A percentile compares a stretch with the other conserved stretches of the same genome.
Conservation (phyloP, 2,329 filamentous ascomycete genomes). For the Pleurostoma richardsiae region DNA sequence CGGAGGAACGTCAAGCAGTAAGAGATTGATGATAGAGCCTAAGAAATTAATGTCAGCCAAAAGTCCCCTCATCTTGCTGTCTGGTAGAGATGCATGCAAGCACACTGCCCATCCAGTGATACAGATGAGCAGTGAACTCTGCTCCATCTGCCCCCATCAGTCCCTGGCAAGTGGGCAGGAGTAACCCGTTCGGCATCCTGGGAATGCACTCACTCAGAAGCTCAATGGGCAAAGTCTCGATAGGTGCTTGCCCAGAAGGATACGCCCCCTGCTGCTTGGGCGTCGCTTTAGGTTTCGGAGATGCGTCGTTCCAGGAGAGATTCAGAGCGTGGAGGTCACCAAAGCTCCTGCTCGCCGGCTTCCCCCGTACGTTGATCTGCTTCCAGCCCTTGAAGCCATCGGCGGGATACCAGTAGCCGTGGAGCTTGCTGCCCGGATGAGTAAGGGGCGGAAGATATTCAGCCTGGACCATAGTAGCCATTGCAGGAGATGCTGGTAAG, state of each 20-base stretch:
- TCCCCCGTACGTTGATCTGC: slow-evolving; percentile 54
- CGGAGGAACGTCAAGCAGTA: slow-evolving; percentile 68
- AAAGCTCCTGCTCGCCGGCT: slow-evolving; percentile 55
- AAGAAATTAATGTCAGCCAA: not conserved
- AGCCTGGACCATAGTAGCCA: slow-evolving; percentile 34
- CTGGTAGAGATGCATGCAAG: too few relatives aligned
- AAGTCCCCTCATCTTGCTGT: too few relatives aligned
- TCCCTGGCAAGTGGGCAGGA: not conserved
- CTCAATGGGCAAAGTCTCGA: slow-evolving; percentile 67
- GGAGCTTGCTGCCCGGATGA: slow-evolving; percentile 49
- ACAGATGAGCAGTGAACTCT: not conserved
- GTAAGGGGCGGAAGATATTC: slow-evolving; percentile 48
- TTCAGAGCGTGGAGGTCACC: slow-evolving; percentile 52
- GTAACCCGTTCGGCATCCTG: too few relatives aligned
- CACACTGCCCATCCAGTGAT: too few relatives aligned
- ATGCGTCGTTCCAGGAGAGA: slow-evolving; percentile 46
- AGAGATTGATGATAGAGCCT: slow-evolving; percentile 70
- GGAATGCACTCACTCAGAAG: slow-evolving; percentile 56
- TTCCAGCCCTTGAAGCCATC: slow-evolving; percentile 59
- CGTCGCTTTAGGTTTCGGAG: slow-evolving; percentile 9
- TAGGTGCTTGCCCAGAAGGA: slow-evolving; percentile 42
- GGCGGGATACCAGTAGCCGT: slow-evolving; percentile 54
- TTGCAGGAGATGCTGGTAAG: slow-evolving; percentile 36
- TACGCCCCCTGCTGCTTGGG: slow-evolving; percentile 6
- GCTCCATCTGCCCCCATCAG: too few relatives aligned